Conservation (phyloP, 2,329 filamentous ascomycete genomes). For the Graphiopsis chlorocephala region DNA sequence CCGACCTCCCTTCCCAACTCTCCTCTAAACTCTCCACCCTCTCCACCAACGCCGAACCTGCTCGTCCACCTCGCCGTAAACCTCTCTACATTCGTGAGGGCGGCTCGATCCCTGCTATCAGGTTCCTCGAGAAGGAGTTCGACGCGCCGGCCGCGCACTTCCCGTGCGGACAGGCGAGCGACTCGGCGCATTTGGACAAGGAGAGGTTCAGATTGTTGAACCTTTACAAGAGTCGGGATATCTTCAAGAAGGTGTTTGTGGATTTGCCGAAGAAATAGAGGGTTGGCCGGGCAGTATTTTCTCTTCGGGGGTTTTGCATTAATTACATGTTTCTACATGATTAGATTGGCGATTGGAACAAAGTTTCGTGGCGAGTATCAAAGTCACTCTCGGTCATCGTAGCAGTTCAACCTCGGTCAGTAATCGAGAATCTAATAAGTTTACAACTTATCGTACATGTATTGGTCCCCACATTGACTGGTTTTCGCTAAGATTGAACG, state of each 20-base stretch:
- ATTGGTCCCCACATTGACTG: no score
- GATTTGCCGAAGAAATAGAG: constrained; percentile 30
- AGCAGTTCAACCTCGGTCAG: not conserved
- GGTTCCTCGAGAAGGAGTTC: constrained; percentile 94
- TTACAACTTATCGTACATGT: no score
- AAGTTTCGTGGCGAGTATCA: not conserved
- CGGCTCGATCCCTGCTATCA: constrained; percentile 88
- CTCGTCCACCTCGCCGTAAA: constrained; percentile 40
- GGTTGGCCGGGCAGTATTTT: not conserved
- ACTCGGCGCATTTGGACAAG: constrained; percentile 91
- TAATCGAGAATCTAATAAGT: not conserved
- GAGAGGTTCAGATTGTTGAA: constrained; percentile 88
- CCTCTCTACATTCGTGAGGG: constrained; percentile 94
- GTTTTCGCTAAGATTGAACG: no score
- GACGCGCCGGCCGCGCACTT: constrained; percentile 85
- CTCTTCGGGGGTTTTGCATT: not conserved
- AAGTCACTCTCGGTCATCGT: not conserved
- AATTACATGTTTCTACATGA: not conserved
- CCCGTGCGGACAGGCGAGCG: constrained; percentile 91
- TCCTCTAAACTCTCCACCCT: constrained; percentile 43
- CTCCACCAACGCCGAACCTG: constrained; percentile 15
- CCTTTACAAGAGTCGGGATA: constrained; percentile 84
- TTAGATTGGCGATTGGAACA: not conserved
- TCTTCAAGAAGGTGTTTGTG: constrained; percentile 79
- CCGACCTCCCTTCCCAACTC: constrained; percentile 35